phyloP scores from a whole-genome alignment of 345 rosid species.

The Linum trigynum region DNA sequence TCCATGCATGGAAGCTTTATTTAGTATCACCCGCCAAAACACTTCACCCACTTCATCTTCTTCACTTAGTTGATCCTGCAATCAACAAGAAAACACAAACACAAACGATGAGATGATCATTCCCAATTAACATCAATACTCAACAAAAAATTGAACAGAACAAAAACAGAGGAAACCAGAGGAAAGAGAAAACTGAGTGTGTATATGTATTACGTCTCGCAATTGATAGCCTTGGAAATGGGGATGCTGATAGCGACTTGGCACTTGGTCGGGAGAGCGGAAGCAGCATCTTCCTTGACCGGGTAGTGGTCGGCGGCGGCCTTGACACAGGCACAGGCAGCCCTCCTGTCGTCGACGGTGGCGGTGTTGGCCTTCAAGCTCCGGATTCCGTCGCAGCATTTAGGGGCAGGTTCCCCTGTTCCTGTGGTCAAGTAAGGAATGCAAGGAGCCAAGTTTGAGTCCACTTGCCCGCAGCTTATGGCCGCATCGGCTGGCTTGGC shows the following conservation, averaged over 20 bases:
- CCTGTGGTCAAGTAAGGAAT: constrained; percentile 10
- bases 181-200: no score
- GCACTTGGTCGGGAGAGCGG: neutral
- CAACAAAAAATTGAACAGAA: no score
- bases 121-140: no score
- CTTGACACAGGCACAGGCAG: neutral
- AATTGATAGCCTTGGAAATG: constrained; percentile 3
- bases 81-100: no score
- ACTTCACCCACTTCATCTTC: no score
- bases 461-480: constrained; percentile 9
- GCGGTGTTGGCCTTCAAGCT: constrained; percentile 7
- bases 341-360: constrained; percentile 9
- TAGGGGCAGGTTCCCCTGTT: neutral
- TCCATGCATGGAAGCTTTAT: no score
- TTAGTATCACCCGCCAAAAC: no score
- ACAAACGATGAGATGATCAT: no score
- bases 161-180: no score
- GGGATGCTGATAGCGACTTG: neutral
- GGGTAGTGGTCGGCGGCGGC: neutral
- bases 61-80: no score
- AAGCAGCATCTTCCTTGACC: neutral
- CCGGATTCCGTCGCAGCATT: constrained; percentile 12
- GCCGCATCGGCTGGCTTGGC: constrained; percentile 13
- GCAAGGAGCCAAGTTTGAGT: constrained; percentile 10
- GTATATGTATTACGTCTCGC: neutral